Evolutionary conservation across 2,329 filamentous ascomycete species (phyloP).

Genomic region (Drechslerella dactyloides): DNA sequence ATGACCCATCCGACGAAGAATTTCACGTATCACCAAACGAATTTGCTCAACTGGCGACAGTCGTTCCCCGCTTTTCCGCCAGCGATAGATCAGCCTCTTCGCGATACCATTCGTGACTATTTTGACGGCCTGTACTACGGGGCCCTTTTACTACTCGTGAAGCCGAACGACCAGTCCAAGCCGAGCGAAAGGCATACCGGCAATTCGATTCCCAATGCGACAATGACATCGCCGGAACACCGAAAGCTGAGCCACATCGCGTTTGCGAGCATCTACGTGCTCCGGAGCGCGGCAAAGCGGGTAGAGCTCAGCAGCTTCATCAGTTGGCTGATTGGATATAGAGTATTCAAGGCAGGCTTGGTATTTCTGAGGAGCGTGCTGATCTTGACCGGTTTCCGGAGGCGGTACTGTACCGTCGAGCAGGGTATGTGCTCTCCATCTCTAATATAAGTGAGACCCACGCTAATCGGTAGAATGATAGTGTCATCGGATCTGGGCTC

Average conservation of each 20-base stretch:
- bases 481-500: slow-evolving; percentile 46
- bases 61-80: slow-evolving; percentile 39
- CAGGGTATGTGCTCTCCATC: slow-evolving; percentile 20
- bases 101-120: slow-evolving; percentile 47
- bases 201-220: slow-evolving; percentile 9
- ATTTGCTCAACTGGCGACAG: slow-evolving; percentile 45
- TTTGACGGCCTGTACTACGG: slow-evolving; percentile 48
- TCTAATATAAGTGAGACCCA: background rate
- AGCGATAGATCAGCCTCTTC: slow-evolving; percentile 35
- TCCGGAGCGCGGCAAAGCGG: slow-evolving; percentile 41
- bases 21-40: slow-evolving; percentile 49
- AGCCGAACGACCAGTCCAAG: slow-evolving; percentile 35
- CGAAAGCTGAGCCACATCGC: slow-evolving; percentile 47
- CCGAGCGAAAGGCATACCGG: slow-evolving; percentile 1
- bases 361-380: slow-evolving; percentile 44
- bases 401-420: slow-evolving; percentile 49
- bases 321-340: slow-evolving; percentile 46
- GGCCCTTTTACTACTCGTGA: slow-evolving; percentile 38
- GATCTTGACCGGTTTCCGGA: slow-evolving; percentile 39
- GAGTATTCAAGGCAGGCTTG: slow-evolving; percentile 48
- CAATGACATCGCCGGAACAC: slow-evolving; percentile 32
- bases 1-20: slow-evolving; percentile 44
- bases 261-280: slow-evolving; percentile 48
- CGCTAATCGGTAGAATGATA: slow-evolving; percentile 9
- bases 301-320: slow-evolving; percentile 46